These are phyloP conservation scores for Phytopythium vexans DNA, from an alignment of 352 stramenopile species.

Conservation along the genomic window DNA sequence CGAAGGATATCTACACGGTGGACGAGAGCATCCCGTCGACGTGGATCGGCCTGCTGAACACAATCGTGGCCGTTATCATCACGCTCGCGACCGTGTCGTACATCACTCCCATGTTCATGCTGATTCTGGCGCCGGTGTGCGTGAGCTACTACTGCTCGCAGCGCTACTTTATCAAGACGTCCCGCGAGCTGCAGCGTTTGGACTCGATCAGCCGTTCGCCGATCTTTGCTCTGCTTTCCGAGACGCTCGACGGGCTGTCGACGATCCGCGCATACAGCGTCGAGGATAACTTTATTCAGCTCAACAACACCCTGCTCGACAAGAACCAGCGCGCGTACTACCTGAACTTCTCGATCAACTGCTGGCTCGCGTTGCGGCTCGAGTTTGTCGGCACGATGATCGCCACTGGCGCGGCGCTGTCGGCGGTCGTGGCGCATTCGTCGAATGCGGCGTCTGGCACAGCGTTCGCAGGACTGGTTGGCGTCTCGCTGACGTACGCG, in stretches of 20 bases:
- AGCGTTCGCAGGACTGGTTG: constrained; percentile 44
- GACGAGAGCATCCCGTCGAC: constrained; percentile 53
- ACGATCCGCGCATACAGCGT: constrained; percentile 88
- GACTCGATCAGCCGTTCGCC: constrained; percentile 91
- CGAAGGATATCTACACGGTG: constrained; percentile 65
- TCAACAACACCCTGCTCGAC: constrained; percentile 50
- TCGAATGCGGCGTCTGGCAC: constrained; percentile 17
- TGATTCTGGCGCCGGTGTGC: constrained; percentile 56
- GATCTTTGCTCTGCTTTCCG: constrained; percentile 93
- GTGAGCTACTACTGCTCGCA: constrained; percentile 51
- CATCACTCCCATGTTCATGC: constrained; percentile 50
- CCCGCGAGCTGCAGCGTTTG: constrained; percentile 92
- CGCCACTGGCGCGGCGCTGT: constrained; percentile 33
- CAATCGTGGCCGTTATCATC: constrained; percentile 41
- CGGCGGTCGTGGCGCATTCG: constrained; percentile 41
- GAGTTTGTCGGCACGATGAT: constrained; percentile 64
- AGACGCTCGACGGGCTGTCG: constrained; percentile 92
- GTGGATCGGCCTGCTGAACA: constrained; percentile 42
- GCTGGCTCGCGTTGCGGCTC: constrained; percentile 63
- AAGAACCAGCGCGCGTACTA: constrained; percentile 66
- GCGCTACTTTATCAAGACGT: constrained; percentile 91
- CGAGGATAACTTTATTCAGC: constrained; percentile 33
- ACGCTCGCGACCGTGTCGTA: constrained; percentile 52
- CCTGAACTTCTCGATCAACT: constrained; percentile 62
- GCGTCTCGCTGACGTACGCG: constrained; percentile 64